Evolutionary conservation across 2,329 filamentous ascomycete genomes (phyloP), one percentile per base, ranked within the genome.

Genomic region (Plectosphaerella cucumerina): DNA sequence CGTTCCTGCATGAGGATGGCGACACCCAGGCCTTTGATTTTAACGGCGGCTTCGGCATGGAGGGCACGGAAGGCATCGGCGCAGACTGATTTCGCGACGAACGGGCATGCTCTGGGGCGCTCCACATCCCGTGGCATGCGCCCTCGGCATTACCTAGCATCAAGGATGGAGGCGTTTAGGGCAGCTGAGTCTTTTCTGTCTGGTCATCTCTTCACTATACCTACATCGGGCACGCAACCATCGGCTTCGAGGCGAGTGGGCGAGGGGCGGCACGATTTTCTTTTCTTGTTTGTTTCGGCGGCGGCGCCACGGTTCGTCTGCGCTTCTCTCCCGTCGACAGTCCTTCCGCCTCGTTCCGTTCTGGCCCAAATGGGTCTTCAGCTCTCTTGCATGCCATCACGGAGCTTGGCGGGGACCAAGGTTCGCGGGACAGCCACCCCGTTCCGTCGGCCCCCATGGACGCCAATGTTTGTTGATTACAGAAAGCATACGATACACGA

Each of bases 1-100:
- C 83, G 2, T 87, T 87, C 70, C 69, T 87, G 8, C 81, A 86
- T 56, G 75, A 78, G 53, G 77, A 77, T 44, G 71, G 67, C 33
- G 75, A 74, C 39, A 70, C 70, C 41, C 65, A 68, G 42, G 65
- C 62, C 5, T 86, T 85, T 55, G 79, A 80, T 65, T 85, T 86
- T 59, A 70, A 70, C 54, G 65, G 73, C 21, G 64, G 68, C 44
- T 82, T 82, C 60, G 60, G 69, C n/a, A 78, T 85, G 70, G 80
- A 84, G 53, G 72, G 72, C 39, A 60, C 63, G 21, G 70, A 75
- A 50, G 80, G 82, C 62, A 84, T 86, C 60, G 75, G 76, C 49
- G 77, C 80, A 55, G 81, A 84, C 44, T 84, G 70, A 65, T 53
- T 21, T 22, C 14, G 18, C 22, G 42, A 33, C 42, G 12, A 31